Base-by-base conservation (phyloP, 768 basidiomycete genomes). In the Tremella mesenterica region DNA sequence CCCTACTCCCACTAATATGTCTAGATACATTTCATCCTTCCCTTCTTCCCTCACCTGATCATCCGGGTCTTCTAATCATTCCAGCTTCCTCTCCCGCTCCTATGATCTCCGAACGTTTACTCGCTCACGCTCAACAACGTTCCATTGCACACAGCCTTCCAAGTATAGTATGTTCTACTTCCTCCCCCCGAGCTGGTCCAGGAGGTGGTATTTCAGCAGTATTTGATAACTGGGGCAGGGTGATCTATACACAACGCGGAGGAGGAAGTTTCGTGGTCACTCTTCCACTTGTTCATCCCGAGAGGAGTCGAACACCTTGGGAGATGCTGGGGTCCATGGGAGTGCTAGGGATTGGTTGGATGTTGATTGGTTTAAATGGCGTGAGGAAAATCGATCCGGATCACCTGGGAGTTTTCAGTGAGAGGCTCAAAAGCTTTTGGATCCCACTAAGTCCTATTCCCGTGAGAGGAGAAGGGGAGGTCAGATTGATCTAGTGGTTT, bases 1-100 rank as follows among this genome's bases (percentile, higher is more conserved):
- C 16, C 13, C 34, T 57, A 43, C 44, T 54, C 26, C 51, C 59
- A n/a, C 21, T 57, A 23, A 57, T 60, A 34, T 56, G 59, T 20
- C 48, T 56, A 18, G 59, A 60, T 49, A 45, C 52, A 3, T 50
- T 60, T 33, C 59, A 60, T 34, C 57, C 46, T 14, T 33, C 44
- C 33, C 51, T 50, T n/a, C 26, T 55, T 13, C 21, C 30, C 14
- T 29, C 27, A 6, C 31, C 45, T 2, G 7, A 21, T 23, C 26
- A 38, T 6, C 43, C 50, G 7, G 53, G 50, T 18, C 23, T 56
- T 9, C 38, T 60, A 33, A 26, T 50, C 9, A 33, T 59, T 13
- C 46, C 57, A 3, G 53, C 58, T 25, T 28, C 43, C 10, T 48
- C 53, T 16, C 49, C 36, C 9, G 34, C 29, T 9, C 18, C 29